These are phyloP conservation scores for Alternaria incomplexa DNA, from an alignment of 2,329 filamentous ascomycete genomes.

Conservation along the genomic window DNA sequence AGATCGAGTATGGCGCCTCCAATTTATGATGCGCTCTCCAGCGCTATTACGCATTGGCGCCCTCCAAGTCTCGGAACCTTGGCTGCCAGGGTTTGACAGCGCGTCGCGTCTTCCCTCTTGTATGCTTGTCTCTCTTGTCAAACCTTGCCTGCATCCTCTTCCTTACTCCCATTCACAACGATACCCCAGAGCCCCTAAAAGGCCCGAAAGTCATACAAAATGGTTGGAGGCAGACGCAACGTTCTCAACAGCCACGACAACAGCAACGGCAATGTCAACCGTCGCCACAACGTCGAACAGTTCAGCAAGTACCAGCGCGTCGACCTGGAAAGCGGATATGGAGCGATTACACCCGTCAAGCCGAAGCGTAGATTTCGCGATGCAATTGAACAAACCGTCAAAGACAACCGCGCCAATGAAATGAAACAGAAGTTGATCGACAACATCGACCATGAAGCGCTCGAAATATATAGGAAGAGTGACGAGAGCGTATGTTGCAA, in stretches of 20 bases:
- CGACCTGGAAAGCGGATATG: slow-evolving; percentile 42
- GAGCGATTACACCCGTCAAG: slow-evolving; percentile 17
- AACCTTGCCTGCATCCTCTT: neutral
- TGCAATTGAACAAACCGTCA: slow-evolving; percentile 54
- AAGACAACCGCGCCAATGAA: slow-evolving; percentile 52
- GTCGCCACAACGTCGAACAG: slow-evolving; percentile 9
- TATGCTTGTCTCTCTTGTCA: slow-evolving; percentile 1
- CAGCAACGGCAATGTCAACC: slow-evolving; percentile 10
- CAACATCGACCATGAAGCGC: slow-evolving; percentile 53
- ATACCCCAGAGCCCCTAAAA: neutral
- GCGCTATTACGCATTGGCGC: slow-evolving; percentile 5
- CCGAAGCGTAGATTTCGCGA: slow-evolving; percentile 53
- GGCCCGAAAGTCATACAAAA: slow-evolving; percentile 3
- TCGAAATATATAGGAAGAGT: slow-evolving; percentile 59
- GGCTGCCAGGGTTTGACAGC: slow-evolving; percentile 7
- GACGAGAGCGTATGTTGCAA: slow-evolving; percentile 53
- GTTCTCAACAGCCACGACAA: slow-evolving; percentile 19
- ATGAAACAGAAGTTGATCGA: slow-evolving; percentile 59
- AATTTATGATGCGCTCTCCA: slow-evolving; percentile 21
- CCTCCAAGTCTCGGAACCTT: neutral
- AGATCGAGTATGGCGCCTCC: slow-evolving; percentile 7
- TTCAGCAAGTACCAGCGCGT: slow-evolving; percentile 22
- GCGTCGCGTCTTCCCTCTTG: slow-evolving; percentile 9
- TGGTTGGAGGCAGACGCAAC: slow-evolving; percentile 32
- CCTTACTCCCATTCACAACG: neutral